These are phyloP conservation scores for Silybum marianum DNA, from an alignment of 129 eudicot genomes.

Conservation along the genomic window DNA sequence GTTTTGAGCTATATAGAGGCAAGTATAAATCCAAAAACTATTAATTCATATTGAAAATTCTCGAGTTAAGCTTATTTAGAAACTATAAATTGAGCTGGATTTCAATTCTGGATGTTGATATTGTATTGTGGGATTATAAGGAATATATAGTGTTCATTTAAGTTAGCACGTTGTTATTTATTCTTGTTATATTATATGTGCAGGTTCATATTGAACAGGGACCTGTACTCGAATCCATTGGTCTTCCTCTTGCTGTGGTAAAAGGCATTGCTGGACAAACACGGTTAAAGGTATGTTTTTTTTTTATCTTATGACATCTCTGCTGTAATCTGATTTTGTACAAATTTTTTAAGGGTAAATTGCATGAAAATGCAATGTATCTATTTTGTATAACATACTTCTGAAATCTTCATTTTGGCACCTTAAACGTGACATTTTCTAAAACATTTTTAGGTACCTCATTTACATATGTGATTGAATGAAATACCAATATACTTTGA, in stretches of 20 bases:
- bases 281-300: constrained; percentile 65
- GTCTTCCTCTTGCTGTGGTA: constrained; percentile 94
- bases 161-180: not conserved
- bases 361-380: not conserved
- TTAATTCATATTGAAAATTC: constrained; percentile 2
- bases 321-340: not conserved
- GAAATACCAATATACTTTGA: not conserved
- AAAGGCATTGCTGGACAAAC: constrained; percentile 99
- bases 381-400: not conserved
- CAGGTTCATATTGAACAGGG: constrained; percentile 99
- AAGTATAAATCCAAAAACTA: constrained; percentile 6
- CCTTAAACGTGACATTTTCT: not conserved
- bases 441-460: not conserved
- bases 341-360: not conserved
- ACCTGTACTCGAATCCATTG: constrained; percentile 87
- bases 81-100: constrained; percentile 3
- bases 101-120: constrained; percentile 1
- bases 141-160: not conserved
- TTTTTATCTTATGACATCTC: not conserved
- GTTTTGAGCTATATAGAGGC: constrained; percentile 95
- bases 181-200: constrained; percentile 5
- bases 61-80: not conserved
- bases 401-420: not conserved
- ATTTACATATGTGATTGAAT: not conserved
- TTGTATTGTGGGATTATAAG: not conserved